Base-by-base conservation (phyloP, 2,329 filamentous ascomycete species). In the Hymenoscyphus infarciens region DNA sequence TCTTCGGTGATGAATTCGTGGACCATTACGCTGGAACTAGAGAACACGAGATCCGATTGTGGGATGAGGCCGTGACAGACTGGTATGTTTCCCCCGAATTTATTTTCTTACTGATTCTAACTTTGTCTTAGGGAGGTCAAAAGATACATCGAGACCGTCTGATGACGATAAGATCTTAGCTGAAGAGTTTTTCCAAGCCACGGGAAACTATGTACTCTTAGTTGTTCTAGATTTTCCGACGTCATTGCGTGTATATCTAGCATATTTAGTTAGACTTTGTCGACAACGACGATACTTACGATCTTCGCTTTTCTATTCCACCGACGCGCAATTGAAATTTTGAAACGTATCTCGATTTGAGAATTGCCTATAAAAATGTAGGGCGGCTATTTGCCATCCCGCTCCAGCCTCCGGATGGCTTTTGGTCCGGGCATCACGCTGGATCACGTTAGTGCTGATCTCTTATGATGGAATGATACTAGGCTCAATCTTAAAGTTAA, bases 11-110 rank as follows among this genome's bases (percentile, higher is more conserved):
- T 75, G 90, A 89, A 8, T 99, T 99, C 77, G 95, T 99, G 2
- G 93, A 98, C 16, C 95, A 98, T 76, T 99, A 88, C 79, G 91
- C 88, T 13, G 95, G 95, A 16, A 97, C 94, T 19, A 84, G 95
- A 67, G 89, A 96, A 75, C 93, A 99, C 76, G 95, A 99, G 77
- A 83, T 95, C 63, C 81, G 90, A 65, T 77, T 97, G 22, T 99
- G 91, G 89, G 93, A 98, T 71, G 94, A 98, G 75, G 93, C 93
- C 1, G 94, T 98, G 5, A 98, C 95, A 22, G 95, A 98, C 76
- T 98, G 94, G 92, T 94, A 82, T 76, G 89, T 87, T 61, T 60
- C 42, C 53, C 25, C 25, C 25, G 25, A 27, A 27, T 27, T 27
- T 27, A 27, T 27, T 27, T 7, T 13, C 8, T 45, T 31, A 27